Evolutionary conservation across 192 early-diverging fungal species (phyloP).

Genomic region (Phlyctochytrium arcticum): DNA sequence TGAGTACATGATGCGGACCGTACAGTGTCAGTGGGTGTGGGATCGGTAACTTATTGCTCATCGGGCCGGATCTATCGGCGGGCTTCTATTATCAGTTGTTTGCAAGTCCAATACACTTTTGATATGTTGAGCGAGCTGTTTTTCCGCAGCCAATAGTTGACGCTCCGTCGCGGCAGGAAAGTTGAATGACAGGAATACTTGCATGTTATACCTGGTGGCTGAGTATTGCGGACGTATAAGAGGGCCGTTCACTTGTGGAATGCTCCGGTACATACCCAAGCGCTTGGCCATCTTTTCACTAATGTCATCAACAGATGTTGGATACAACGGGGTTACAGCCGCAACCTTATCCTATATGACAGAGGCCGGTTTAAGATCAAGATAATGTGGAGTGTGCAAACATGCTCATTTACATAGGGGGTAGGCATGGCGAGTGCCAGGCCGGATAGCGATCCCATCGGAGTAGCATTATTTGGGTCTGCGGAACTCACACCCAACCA

Average conservation of each 20-base stretch:
- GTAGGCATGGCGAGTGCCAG: slow-evolving; percentile 25
- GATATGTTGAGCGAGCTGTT: too few species aligned
- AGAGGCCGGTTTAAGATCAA: too few species aligned
- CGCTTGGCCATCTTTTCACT: slow-evolving; percentile 20
- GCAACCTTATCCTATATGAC: slow-evolving; percentile 12
- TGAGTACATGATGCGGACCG: neutral
- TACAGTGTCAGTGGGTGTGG: too few species aligned
- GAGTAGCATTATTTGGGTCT: neutral
- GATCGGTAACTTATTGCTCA: too few species aligned
- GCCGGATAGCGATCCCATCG: slow-evolving; percentile 3
- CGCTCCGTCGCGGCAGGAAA: neutral
- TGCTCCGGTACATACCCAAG: neutral
- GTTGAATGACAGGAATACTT: slow-evolving; percentile 16
- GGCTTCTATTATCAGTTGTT: too few species aligned
- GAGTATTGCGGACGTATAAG: neutral
- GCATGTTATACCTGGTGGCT: slow-evolving; percentile 17
- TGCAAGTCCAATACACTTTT: too few species aligned
- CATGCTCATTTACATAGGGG: neutral
- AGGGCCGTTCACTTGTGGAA: neutral
- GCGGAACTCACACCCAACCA: neutral
- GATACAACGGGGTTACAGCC: neutral
- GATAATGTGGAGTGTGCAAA: too few species aligned
- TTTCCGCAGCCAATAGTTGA: neutral
- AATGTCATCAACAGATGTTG: slow-evolving; percentile 1
- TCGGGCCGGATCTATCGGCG: neutral